Evolutionary conservation across 805 yeast genomes (phyloP).

Genomic region (Groenewaldozyma salmanticensis): DNA sequence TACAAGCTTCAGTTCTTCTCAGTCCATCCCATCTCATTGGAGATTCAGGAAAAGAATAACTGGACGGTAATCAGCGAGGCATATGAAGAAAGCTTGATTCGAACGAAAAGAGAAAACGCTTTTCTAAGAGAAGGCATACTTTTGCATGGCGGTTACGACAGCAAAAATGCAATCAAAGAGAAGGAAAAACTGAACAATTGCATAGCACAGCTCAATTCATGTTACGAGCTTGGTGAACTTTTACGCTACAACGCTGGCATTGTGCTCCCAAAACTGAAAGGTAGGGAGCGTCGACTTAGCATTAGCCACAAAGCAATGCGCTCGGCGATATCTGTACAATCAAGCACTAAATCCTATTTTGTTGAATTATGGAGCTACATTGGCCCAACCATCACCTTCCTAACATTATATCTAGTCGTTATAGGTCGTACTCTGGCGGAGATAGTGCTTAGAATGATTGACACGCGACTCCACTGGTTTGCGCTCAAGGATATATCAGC

Average conservation of each 20-base stretch:
- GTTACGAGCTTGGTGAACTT: constrained; percentile 25
- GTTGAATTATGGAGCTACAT: constrained; percentile 6
- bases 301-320: constrained; percentile 14
- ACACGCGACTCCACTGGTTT: constrained; percentile 14
- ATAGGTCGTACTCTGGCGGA: constrained; percentile 24
- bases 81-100: constrained; percentile 24
- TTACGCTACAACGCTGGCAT: constrained; percentile 19
- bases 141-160: constrained; percentile 15
- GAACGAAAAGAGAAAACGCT: constrained; percentile 11
- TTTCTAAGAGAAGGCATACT: constrained; percentile 15
- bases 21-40: constrained; percentile 58
- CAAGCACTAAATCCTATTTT: constrained; percentile 5
- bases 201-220: constrained; percentile 28
- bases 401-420: constrained; percentile 16
- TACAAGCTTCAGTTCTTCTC: constrained; percentile 69
- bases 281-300: constrained; percentile 18
- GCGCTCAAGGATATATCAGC: constrained; percentile 39
- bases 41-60: constrained; percentile 30
- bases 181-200: constrained; percentile 14
- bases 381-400: constrained; percentile 12
- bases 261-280: constrained; percentile 18
- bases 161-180: constrained; percentile 1
- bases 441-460: constrained; percentile 23
- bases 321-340: constrained; percentile 11
- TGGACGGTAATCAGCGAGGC: constrained; percentile 18